Evolutionary conservation across 768 basidiomycete species (phyloP).

Genomic region (Trametes sanguinea): DNA sequence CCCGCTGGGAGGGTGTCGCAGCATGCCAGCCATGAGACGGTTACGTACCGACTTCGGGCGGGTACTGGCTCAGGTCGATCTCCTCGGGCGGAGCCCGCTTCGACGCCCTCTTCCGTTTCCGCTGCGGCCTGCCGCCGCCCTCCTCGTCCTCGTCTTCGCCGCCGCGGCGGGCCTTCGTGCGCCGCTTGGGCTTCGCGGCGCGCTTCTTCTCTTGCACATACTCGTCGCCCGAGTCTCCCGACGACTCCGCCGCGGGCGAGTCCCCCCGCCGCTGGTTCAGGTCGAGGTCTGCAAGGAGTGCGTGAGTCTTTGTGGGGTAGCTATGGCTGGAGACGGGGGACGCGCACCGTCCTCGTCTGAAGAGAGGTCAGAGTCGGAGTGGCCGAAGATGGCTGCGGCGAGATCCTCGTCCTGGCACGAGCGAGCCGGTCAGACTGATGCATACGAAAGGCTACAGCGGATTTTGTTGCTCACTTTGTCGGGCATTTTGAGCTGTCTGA

Average conservation of each 20-base stretch:
- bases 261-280: conserved; percentile 41
- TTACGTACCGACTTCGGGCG: conserved; percentile 73
- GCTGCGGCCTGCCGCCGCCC: conserved; percentile 30
- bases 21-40: not conserved
- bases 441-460: not conserved
- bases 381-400: conserved; percentile 55
- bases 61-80: conserved; percentile 65
- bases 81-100: conserved; percentile 51
- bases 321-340: not conserved
- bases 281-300: conserved; percentile 40
- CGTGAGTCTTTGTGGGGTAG: not conserved
- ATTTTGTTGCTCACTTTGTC: conserved; percentile 7
- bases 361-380: conserved; percentile 82
- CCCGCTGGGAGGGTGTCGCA: not conserved
- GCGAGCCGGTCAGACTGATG: conserved; percentile 37
- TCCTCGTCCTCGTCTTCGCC: conserved; percentile 34
- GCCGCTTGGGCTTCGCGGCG: conserved; percentile 26
- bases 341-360: conserved; percentile 63
- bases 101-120: conserved; percentile 55
- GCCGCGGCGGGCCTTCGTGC: conserved; percentile 26
- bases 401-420: conserved; percentile 28
- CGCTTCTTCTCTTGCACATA: conserved; percentile 42
- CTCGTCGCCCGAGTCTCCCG: conserved; percentile 52
- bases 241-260: conserved; percentile 36
- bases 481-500: not conserved